Conservation (phyloP, 176 grass and related monocot species). For the Hordeum vulgare region MorexV3_pseudomolecules_assembly NC_058523.1:40577659-40578158, state of each 20-base stretch:
- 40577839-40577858: slow-evolving; percentile 72
- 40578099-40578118: slow-evolving; percentile 42
- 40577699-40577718: not conserved
- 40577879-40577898: slow-evolving; percentile 19
- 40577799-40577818: slow-evolving; percentile 58
- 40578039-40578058: slow-evolving; percentile 56
- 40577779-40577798: slow-evolving; percentile 73
- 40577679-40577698: slow-evolving; percentile 32
- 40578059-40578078: slow-evolving; percentile 70
- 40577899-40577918: not conserved
- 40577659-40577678: slow-evolving; percentile 4
- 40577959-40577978: slow-evolving; percentile 55
- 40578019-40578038: slow-evolving; percentile 69
- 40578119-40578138: slow-evolving; percentile 63
- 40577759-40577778: slow-evolving; percentile 59
- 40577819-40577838: slow-evolving; percentile 63
- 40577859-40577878: slow-evolving; percentile 35
- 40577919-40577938: not conserved
- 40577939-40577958: slow-evolving; percentile 3
- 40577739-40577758: slow-evolving; percentile 68
- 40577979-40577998: slow-evolving; percentile 58
- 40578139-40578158: slow-evolving; percentile 39
- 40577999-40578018: slow-evolving; percentile 52
- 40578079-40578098: slow-evolving; percentile 60
- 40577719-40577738: slow-evolving; percentile 57